Conservation (phyloP, 1,284 basidiomycete genomes). For the Cutaneotrichosporon dermatis region DNA sequence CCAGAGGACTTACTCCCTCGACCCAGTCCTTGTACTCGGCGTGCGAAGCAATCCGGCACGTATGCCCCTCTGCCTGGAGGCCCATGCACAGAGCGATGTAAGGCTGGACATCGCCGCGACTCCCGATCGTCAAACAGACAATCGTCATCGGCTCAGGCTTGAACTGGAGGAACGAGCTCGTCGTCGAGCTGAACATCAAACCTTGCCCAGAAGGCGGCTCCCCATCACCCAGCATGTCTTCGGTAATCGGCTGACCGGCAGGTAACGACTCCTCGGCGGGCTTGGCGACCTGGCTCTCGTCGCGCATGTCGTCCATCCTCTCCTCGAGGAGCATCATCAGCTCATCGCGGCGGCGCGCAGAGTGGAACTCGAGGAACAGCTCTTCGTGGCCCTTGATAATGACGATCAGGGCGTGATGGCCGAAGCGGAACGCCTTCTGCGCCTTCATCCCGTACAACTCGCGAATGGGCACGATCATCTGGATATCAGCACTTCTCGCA, state of each 20-base stretch:
- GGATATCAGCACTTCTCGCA: constrained; percentile 3
- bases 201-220: constrained; percentile 4
- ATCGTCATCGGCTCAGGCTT: constrained; percentile 81
- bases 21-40: constrained; percentile 61
- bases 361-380: constrained; percentile 88
- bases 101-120: constrained; percentile 53
- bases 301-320: constrained; percentile 65
- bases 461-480: constrained; percentile 91
- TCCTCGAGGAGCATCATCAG: constrained; percentile 70
- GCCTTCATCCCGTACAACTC: constrained; percentile 81
- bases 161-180: constrained; percentile 89
- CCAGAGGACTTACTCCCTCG: constrained; percentile 57
- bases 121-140: constrained; percentile 85
- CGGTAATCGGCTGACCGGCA: not conserved
- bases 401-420: constrained; percentile 79
- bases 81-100: constrained; percentile 60
- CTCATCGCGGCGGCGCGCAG: constrained; percentile 68
- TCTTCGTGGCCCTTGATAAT: constrained; percentile 95
- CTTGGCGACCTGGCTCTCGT: constrained; percentile 12
- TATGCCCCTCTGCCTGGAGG: constrained; percentile 57
- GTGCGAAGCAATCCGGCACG: constrained; percentile 58
- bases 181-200: constrained; percentile 82
- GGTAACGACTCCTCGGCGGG: not conserved
- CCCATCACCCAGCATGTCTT: constrained; percentile 4
- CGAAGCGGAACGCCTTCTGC: constrained; percentile 81